A percentile compares a stretch with the other conserved stretches of the same genome.
Evolutionary conservation across 2,329 filamentous ascomycete genomes (phyloP).

Genomic region (Piedraia hortae): DNA sequence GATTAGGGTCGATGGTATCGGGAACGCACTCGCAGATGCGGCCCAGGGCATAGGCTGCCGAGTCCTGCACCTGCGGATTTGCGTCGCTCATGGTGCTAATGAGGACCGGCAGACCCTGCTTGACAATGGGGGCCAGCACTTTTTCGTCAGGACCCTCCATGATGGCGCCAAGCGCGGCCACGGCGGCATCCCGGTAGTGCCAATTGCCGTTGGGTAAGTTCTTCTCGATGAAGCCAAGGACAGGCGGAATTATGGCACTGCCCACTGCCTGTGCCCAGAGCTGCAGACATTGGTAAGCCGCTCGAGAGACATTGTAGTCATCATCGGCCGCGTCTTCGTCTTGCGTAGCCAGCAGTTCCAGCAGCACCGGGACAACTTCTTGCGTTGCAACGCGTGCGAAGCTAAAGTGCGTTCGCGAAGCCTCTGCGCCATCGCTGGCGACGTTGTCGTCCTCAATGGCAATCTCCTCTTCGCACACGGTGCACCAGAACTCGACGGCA

Average conservation of each 20-base stretch:
- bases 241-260: conserved; percentile 55
- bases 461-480: conserved; percentile 97
- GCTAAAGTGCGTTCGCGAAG: conserved; percentile 79
- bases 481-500: conserved; percentile 98
- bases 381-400: conserved; percentile 79
- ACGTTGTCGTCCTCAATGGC: conserved; percentile 92
- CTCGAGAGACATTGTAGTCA: conserved; percentile 88
- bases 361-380: conserved; percentile 79
- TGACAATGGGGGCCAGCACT: conserved; percentile 75
- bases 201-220: conserved; percentile 80
- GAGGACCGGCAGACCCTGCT: conserved; percentile 75
- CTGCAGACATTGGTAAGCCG: conserved; percentile 86
- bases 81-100: conserved; percentile 81
- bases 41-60: conserved; percentile 80
- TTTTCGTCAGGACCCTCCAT: conserved; percentile 95
- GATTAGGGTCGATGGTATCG: conserved; percentile 61
- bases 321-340: conserved; percentile 92
- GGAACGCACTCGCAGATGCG: conserved; percentile 88
- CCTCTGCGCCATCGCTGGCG: conserved; percentile 40
- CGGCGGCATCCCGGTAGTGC: conserved; percentile 82
- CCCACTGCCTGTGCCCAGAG: conserved; percentile 85
- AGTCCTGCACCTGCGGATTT: conserved; percentile 78
- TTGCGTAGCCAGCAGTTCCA: conserved; percentile 77
- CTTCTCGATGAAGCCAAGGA: conserved; percentile 72
- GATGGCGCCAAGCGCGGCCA: conserved; percentile 90